Evolutionary conservation across 2,329 filamentous ascomycete species (phyloP), one percentile per base, ranked within the genome.

Genomic region (Fonsecaea nubica): DNA sequence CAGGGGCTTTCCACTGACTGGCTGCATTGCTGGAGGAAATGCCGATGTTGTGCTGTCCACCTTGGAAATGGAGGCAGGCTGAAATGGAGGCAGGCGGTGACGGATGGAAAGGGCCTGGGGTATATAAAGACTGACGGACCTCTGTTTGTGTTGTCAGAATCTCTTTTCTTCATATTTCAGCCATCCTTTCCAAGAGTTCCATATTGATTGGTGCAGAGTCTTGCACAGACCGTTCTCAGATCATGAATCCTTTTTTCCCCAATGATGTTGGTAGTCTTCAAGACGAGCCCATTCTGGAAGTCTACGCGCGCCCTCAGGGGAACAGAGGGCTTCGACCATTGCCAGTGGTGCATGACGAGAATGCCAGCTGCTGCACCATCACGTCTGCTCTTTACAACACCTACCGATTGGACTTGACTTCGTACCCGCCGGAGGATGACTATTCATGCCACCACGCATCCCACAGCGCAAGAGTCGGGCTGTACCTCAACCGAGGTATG

Each of bases 341-440:
- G 45, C 45, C 45, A 3, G 45, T 50, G 45, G 45, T 50, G 18
- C 18, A 9, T 10, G 45, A 50, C 45, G 45, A 50, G 25, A 50
- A 50, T 12, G 10, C 53, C 30, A 3, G 1, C 21, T 55, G 53
- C 53, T 55, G 53, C 53, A 55, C 53, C 30, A 55, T 55, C 30
- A 55, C 53, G 12, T 55, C 53, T 33, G 30, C 30, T 3, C 53
- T 55, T n/a, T 55, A 8, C 53, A 33, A 10, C 15, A 36, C n/a
- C 30, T 55, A 9, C 4, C 8, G 4, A 10, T n/a, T 33, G 45
- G 25, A 45, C 1, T 50, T 12, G 45, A n/a, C 15, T 25, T 50
- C 45, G 3, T 2, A 12, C 4, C 45, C 7, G 9, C 10, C 25
- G 18, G 45, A 50, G 18, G 45, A 50, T 10, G 7, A 9, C 21